Percentiles rank a stretch among this genome's conserved stretches.
Evolutionary conservation across 768 basidiomycete species (phyloP).

Genomic region (Boletus reticuloceps): DNA sequence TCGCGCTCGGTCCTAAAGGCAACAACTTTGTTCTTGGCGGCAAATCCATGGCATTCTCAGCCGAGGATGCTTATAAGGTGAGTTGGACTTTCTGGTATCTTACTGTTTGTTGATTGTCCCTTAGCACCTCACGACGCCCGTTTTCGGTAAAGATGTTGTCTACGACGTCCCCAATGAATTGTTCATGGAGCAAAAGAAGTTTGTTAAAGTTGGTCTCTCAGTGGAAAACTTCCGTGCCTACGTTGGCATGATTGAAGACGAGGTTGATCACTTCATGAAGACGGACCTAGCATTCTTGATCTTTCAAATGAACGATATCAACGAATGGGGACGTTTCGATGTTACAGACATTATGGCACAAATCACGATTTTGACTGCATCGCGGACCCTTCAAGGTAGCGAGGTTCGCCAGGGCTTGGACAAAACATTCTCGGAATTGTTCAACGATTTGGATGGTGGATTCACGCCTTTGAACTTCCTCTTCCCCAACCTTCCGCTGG

Average conservation of each 20-base stretch:
- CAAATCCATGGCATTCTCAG: constrained; percentile 86
- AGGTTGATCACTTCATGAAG: constrained; percentile 68
- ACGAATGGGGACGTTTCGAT: constrained; percentile 80
- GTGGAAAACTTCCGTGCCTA: constrained; percentile 89
- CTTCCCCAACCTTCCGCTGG: constrained; percentile 90
- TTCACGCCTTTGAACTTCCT: constrained; percentile 96
- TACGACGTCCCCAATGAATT: constrained; percentile 96
- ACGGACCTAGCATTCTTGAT: constrained; percentile 60
- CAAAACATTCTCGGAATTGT: constrained; percentile 81
- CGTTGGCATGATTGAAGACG: constrained; percentile 73
- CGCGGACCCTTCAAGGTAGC: constrained; percentile 88
- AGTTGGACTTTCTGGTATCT: constrained; percentile 12
- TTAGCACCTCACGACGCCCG: constrained; percentile 88
- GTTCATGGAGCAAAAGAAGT: constrained; percentile 99
- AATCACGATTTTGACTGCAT: constrained; percentile 93
- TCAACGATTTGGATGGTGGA: constrained; percentile 89
- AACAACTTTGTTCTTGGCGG: constrained; percentile 95
- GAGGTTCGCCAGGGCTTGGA: constrained; percentile 81
- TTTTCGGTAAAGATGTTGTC: constrained; percentile 97
- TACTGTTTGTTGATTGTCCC: not conserved
- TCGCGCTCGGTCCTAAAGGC: constrained; percentile 86
- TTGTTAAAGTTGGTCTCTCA: constrained; percentile 94
- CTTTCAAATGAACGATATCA: constrained; percentile 63
- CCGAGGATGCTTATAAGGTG: constrained; percentile 96
- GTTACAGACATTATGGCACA: constrained; percentile 72